Evolutionary conservation across 768 basidiomycete genomes (phyloP), one percentile per base, ranked within the genome.

Genomic region (Roridomyces roridus): DNA sequence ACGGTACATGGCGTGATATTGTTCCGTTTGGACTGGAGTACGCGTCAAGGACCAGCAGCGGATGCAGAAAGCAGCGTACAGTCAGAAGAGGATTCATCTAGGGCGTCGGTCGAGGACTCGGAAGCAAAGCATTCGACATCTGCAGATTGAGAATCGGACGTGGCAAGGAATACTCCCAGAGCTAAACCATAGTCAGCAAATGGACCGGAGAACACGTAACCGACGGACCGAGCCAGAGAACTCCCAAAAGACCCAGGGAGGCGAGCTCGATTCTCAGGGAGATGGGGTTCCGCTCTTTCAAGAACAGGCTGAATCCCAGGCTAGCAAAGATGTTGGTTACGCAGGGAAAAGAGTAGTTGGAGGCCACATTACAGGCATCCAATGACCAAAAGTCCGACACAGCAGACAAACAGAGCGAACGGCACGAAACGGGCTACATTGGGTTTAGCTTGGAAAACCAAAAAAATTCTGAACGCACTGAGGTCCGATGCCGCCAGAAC

Each of bases 1-100:
- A 25, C 87, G 85, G 69, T 92, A 93, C 77, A 92, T 92, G n/a
- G 91, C 91, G 62, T 92, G 92, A 70, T 88, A 94, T 57, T 89
- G 89, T 65, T 91, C 88, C 21, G 91, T 92, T 52, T 89, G 86
- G 74, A 92, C 92, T 93, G 65, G 17, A 18, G 9, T 26, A 35
- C 51, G 40, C 34, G 53, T 64, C 57, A 64, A 15, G 31, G 48
- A 41, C 39, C 34, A 46, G 54, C 55, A 45, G 57, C 11, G 34
- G 4, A n/a, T 17, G 24, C 10, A 26, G 35, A 28, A 25, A 18
- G 40, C 40, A 34, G 46, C 37, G 79, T 66, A 92, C 91, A 92
- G 60, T 80, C 84, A 51, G 87, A 83, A 52, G 84, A 72, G 26
- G 78, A 74, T 25, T 85, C 80, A 37, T 88, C 80, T 42, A 87